Percentiles rank a stretch among this genome's conserved stretches.
These are phyloP conservation scores for Pichia sp. DNA, from an alignment of 1,139 yeast species.

Conservation along the genomic window DNA sequence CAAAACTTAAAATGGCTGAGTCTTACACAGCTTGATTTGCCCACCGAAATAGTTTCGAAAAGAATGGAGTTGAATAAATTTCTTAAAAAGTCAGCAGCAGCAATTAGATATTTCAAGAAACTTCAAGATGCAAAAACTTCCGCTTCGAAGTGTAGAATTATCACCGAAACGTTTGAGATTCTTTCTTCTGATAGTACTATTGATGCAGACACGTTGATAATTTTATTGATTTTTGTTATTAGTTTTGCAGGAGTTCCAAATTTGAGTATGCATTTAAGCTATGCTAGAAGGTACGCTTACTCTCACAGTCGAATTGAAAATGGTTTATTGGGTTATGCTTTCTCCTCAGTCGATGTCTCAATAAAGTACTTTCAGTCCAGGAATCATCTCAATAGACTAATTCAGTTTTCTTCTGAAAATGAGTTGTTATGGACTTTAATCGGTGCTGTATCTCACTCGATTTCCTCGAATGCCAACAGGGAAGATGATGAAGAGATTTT, in stretches of 20 bases:
- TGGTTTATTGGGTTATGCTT: constrained; percentile 40
- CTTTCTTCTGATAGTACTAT: constrained; percentile 38
- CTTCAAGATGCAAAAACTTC: constrained; percentile 47
- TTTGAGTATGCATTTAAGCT: constrained; percentile 57
- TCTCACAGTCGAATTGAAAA: constrained; percentile 25
- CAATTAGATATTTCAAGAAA: constrained; percentile 48
- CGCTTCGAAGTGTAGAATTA: constrained; percentile 43
- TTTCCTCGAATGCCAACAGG: constrained; percentile 15
- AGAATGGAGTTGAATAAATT: constrained; percentile 24
- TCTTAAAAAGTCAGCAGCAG: constrained; percentile 44
- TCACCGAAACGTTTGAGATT: constrained; percentile 47
- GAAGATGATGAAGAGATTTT: constrained; percentile 15
- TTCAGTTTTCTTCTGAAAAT: constrained; percentile 38
- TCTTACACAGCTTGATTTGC: constrained; percentile 63
- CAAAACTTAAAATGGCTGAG: constrained; percentile 46
- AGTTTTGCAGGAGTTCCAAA: constrained; percentile 54
- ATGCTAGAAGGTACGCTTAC: constrained; percentile 56
- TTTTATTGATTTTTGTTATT: constrained; percentile 64
- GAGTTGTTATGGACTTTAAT: constrained; percentile 49
- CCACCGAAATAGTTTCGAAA: constrained; percentile 29
- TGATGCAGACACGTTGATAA: constrained; percentile 79
- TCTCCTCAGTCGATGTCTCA: constrained; percentile 82
- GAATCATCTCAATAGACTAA: constrained; percentile 33
- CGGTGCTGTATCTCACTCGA: constrained; percentile 26
- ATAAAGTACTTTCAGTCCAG: constrained; percentile 49